Evolutionary conservation across 2,329 filamentous ascomycete genomes (phyloP).

Genomic region (Dendrostoma leiphaemia): DNA sequence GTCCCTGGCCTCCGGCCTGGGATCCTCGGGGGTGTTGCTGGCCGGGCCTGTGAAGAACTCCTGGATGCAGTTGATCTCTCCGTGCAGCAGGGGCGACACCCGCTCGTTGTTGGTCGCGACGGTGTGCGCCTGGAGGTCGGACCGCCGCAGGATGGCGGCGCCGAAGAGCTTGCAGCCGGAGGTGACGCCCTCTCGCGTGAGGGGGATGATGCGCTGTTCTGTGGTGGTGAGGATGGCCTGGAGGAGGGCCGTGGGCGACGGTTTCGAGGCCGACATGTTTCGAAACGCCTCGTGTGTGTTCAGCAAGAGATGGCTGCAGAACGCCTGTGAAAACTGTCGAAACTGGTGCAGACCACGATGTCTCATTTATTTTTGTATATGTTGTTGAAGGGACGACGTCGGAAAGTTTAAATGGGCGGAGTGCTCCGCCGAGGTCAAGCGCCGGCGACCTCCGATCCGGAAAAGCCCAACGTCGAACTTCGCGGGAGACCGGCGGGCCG

Average conservation of each 20-base stretch:
- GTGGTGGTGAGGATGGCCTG: constrained; percentile 39
- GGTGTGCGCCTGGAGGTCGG: constrained; percentile 40
- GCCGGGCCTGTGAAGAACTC: constrained; percentile 44
- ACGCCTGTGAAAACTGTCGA: too few species aligned
- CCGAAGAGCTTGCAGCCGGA: constrained; percentile 57
- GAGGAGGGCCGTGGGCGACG: constrained; percentile 34
- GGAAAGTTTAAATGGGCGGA: background rate
- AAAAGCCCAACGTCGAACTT: too few species aligned
- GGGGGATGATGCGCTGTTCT: constrained; percentile 47
- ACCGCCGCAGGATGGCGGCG: constrained; percentile 49
- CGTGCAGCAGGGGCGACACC: constrained; percentile 53
- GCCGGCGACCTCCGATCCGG: background rate
- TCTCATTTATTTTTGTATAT: too few species aligned
- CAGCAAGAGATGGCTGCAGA: too few species aligned
- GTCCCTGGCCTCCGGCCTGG: constrained; percentile 34
- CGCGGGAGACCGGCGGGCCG: too few species aligned
- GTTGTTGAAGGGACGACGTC: background rate
- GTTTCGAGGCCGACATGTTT: too few species aligned
- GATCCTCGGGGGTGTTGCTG: constrained; percentile 26
- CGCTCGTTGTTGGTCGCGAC: constrained; percentile 57
- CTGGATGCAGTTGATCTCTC: constrained; percentile 61
- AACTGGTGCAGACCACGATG: too few species aligned
- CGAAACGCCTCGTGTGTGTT: too few species aligned
- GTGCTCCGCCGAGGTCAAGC: background rate
- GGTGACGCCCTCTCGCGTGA: constrained; percentile 47